Evolutionary conservation across 345 rosid species (phyloP).

Genomic region (Bruguiera sexangula): DNA sequence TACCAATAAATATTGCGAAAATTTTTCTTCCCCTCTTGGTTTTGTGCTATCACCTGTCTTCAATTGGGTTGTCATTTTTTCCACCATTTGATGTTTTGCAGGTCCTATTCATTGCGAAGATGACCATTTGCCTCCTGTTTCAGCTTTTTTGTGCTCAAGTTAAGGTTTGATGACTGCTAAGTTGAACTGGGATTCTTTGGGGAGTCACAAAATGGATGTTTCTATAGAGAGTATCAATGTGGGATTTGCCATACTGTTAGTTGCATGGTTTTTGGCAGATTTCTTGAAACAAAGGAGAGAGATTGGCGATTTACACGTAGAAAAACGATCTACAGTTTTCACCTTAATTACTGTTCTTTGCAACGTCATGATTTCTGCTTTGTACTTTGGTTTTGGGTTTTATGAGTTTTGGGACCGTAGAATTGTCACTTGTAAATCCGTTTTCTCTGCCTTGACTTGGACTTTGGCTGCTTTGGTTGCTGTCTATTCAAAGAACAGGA

Average conservation of each 20-base stretch:
- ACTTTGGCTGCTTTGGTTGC: constrained; percentile 32
- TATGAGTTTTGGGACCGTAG: constrained; percentile 27
- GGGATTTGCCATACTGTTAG: constrained; percentile 23
- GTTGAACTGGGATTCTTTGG: constrained; percentile 2
- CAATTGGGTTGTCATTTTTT: constrained; percentile 15
- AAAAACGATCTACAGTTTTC: neutral
- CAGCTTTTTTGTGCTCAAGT: neutral
- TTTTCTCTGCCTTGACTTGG: constrained; percentile 38
- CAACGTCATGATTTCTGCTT: constrained; percentile 25
- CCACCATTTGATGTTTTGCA: constrained; percentile 1
- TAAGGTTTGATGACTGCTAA: neutral
- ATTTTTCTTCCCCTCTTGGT: neutral
- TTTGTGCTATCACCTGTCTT: neutral
- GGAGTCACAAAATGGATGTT: constrained; percentile 13
- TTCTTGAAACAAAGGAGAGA: constrained; percentile 21
- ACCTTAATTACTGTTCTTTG: constrained; percentile 16
- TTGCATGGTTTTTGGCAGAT: constrained; percentile 25
- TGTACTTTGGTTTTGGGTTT: constrained; percentile 37
- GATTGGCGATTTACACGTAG: neutral
- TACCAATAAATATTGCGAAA: neutral
- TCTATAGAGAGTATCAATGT: constrained; percentile 24
- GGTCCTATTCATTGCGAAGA: constrained; percentile 9
- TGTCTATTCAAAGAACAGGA: constrained; percentile 22
- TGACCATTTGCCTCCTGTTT: too few species aligned
- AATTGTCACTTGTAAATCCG: constrained; percentile 12